phyloP scores from a whole-genome alignment of 768 basidiomycete genomes.

The Kwoniella dejecticola region DNA sequence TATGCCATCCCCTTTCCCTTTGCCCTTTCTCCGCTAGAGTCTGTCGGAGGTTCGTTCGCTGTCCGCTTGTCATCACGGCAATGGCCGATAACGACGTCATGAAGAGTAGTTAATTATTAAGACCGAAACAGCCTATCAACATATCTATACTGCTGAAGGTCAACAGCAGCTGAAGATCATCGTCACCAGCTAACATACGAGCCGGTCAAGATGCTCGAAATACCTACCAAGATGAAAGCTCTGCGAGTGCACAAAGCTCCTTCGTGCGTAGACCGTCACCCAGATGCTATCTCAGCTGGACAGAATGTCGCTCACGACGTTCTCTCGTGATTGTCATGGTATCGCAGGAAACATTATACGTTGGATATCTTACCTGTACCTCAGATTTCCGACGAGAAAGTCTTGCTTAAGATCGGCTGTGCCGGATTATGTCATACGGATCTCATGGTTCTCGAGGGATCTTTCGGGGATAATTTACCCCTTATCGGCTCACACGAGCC shows the following conservation, averaged over 20 bases:
- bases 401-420: conserved; percentile 27
- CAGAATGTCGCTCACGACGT: too few species aligned
- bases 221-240: conserved; percentile 16
- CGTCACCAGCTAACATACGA: not conserved
- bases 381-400: conserved; percentile 2
- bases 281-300: too few species aligned
- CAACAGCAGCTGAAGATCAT: too few species aligned
- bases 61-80: too few species aligned
- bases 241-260: conserved; percentile 4
- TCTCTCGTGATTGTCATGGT: too few species aligned
- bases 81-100: too few species aligned
- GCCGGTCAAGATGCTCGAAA: not conserved
- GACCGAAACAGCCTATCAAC: too few species aligned
- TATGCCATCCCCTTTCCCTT: too few species aligned
- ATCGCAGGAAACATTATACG: conserved; percentile 15
- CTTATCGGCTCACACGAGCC: conserved; percentile 31
- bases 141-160: too few species aligned
- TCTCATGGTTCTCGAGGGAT: conserved; percentile 11
- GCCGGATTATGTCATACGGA: conserved; percentile 38
- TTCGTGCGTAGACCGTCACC: conserved; percentile 1
- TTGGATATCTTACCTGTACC: conserved; percentile 24
- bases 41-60: too few species aligned
- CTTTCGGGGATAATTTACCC: conserved; percentile 15
- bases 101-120: too few species aligned
- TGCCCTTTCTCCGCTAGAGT: too few species aligned